phyloP scores from a whole-genome alignment of 768 basidiomycete genomes.

The Steccherinum ochraceum region DNA sequence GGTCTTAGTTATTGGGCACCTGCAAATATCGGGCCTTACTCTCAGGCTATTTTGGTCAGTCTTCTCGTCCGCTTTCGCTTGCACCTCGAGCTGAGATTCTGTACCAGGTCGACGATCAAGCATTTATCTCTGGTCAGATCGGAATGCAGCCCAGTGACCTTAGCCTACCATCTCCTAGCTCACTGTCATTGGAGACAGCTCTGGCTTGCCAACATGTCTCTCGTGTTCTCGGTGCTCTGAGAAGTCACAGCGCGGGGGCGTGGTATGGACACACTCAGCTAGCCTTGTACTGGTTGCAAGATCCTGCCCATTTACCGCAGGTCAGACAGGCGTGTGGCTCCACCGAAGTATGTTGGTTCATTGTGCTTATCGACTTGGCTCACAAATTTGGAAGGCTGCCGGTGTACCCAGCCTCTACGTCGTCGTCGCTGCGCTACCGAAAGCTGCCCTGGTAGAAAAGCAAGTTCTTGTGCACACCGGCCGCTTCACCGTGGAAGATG shows the following conservation, averaged over 20 bases:
- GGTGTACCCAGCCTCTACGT: conserved; percentile 49
- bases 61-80: not conserved
- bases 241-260: conserved; percentile 43
- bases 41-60: conserved; percentile 71
- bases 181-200: conserved; percentile 59
- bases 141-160: conserved; percentile 77
- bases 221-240: conserved; percentile 58
- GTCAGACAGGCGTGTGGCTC: conserved; percentile 30
- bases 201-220: conserved; percentile 76
- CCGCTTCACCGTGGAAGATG: conserved; percentile 37
- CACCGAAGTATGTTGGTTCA: not conserved
- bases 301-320: conserved; percentile 29
- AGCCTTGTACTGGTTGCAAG: conserved; percentile 68
- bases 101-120: conserved; percentile 38
- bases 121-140: conserved; percentile 96
- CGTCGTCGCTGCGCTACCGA: conserved; percentile 60
- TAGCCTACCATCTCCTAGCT: conserved; percentile 53
- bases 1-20: conserved; percentile 98
- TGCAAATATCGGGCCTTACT: conserved; percentile 98
- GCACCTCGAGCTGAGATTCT: too few relatives aligned
- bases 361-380: too few relatives aligned
- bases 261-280: conserved; percentile 62
- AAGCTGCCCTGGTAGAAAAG: conserved; percentile 68
- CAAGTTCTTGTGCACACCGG: conserved; percentile 72
- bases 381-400: conserved; percentile 20